A percentile compares a stretch with the other conserved stretches of the same genome.
Evolutionary conservation across 2,329 filamentous ascomycete genomes (phyloP).

Genomic region (Penicillium sp.): DNA sequence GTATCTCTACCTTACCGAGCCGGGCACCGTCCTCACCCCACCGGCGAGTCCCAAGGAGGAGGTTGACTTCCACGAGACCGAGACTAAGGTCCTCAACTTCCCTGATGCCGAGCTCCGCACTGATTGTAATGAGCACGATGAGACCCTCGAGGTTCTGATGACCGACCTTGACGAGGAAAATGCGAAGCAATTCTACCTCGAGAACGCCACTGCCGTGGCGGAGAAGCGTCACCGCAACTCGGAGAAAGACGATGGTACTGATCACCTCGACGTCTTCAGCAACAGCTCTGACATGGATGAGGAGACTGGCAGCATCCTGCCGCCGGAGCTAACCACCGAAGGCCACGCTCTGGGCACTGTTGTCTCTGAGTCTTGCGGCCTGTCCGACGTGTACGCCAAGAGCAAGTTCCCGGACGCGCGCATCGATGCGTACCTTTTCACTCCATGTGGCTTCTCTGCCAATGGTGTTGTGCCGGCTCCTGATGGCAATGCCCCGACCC

Average conservation of each 20-base stretch:
- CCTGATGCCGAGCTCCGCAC: slow-evolving; percentile 38
- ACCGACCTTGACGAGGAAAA: slow-evolving; percentile 66
- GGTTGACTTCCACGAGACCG: slow-evolving; percentile 50
- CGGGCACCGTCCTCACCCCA: slow-evolving; percentile 74
- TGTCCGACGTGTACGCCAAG: slow-evolving; percentile 83
- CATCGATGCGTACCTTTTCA: slow-evolving; percentile 94
- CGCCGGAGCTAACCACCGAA: slow-evolving; percentile 80
- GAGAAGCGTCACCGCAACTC: slow-evolving; percentile 74
- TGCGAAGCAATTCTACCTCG: slow-evolving; percentile 67
- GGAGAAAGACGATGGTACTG: slow-evolving; percentile 55
- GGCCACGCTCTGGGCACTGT: slow-evolving; percentile 90
- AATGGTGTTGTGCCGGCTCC: slow-evolving; percentile 90
- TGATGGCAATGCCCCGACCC: slow-evolving; percentile 57
- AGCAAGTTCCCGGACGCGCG: slow-evolving; percentile 86
- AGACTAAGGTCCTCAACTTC: slow-evolving; percentile 59
- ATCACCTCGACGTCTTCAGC: slow-evolving; percentile 72
- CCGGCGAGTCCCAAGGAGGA: slow-evolving; percentile 67
- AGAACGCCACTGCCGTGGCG: slow-evolving; percentile 85
- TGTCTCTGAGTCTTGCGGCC: slow-evolving; percentile 83
- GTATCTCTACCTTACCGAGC: slow-evolving; percentile 96
- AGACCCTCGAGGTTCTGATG: slow-evolving; percentile 64
- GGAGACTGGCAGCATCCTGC: slow-evolving; percentile 51
- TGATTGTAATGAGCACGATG: slow-evolving; percentile 42
- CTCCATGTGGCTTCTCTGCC: slow-evolving; percentile 93
- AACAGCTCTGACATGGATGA: slow-evolving; percentile 65